A percentile compares a stretch with the other conserved stretches of the same genome.
Evolutionary conservation across 108 stramenopile species (phyloP).

Genomic region (Craspedostauros australis): DNA sequence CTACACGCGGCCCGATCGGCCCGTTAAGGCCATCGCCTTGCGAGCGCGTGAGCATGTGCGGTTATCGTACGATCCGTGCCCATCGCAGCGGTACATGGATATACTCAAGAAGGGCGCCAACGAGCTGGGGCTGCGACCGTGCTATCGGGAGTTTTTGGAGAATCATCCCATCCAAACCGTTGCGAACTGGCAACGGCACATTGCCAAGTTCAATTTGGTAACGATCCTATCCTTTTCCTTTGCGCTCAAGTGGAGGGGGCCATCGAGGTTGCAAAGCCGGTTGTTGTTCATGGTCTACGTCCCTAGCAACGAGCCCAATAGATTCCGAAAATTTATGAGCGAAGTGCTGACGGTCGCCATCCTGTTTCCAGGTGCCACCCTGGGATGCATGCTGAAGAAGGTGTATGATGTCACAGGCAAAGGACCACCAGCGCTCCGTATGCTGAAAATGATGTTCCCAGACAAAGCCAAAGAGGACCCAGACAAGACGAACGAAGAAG

Average conservation of each 20-base stretch:
- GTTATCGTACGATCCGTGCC: constrained; percentile 26
- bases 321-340: constrained; percentile 1
- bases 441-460: too few relatives aligned
- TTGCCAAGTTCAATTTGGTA: constrained; percentile 22
- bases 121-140: constrained; percentile 34
- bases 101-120: constrained; percentile 40
- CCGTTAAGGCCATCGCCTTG: constrained; percentile 43
- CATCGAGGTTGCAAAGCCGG: constrained; percentile 12
- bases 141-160: constrained; percentile 38
- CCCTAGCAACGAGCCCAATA: not conserved
- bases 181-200: constrained; percentile 12
- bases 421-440: too few relatives aligned
- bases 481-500: too few relatives aligned
- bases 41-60: constrained; percentile 36
- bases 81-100: constrained; percentile 44
- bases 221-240: constrained; percentile 18
- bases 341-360: constrained; percentile 8
- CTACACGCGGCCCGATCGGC: constrained; percentile 14
- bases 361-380: constrained; percentile 22
- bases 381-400: constrained; percentile 13
- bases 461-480: too few relatives aligned
- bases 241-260: constrained; percentile 6
- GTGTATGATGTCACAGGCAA: not conserved
- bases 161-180: constrained; percentile 31
- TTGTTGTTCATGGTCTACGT: constrained; percentile 32